Base-by-base conservation (phyloP, 192 early-diverging fungal genomes). In the Rhizoclosmatium sp. region DNA sequence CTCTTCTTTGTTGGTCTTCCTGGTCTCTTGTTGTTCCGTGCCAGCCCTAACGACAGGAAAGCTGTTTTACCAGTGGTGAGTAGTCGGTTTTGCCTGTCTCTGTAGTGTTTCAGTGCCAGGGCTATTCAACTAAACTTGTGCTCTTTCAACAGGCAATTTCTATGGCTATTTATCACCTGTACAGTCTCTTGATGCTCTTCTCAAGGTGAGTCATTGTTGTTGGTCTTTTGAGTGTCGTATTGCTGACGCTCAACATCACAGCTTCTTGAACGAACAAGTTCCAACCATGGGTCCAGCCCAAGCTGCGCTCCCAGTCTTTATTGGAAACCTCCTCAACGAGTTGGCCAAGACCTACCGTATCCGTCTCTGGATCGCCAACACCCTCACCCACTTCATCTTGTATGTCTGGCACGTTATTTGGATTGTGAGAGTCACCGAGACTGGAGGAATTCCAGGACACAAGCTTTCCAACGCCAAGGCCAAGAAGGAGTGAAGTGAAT, bases 1-100 rank as follows among this genome's bases (percentile, higher is more conserved):
- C 67, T 69, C 67, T 69, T 21, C 67, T 69, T 69, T 47, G 45
- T 44, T 47, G 67, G 67, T n/a, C 40, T 69, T 47, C 67, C 67
- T 47, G 67, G 42, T 46, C 46, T 69, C 14, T 47, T 69, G 7
- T 16, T 69, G 39, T 42, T 10, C 67, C 44, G n/a, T 69, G 16
- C 39, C 67, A 69, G 46, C 4, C 41, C 41, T 12, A 40, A 12
- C 1, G 67, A 69, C 46, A 41, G 67, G 10, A 69, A 69, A 23
- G 19, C 14, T 14, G 39, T 46, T 47, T 16, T 69, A 5, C 67
- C 67, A n/a, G 19, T 69, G 67, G 67, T 69, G 4, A 47, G 67
- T 40, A 12, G 39, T 69, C 3, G 45, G 14, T 0, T 31, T 31
- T 41, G 41, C 41, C 3, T 47, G 46, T 45, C 0, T 44, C 1